Percentiles rank a stretch among this genome's conserved stretches.
Conservation (phyloP, 208 protist species). For the Trypanosoma platydactyli region DNA sequence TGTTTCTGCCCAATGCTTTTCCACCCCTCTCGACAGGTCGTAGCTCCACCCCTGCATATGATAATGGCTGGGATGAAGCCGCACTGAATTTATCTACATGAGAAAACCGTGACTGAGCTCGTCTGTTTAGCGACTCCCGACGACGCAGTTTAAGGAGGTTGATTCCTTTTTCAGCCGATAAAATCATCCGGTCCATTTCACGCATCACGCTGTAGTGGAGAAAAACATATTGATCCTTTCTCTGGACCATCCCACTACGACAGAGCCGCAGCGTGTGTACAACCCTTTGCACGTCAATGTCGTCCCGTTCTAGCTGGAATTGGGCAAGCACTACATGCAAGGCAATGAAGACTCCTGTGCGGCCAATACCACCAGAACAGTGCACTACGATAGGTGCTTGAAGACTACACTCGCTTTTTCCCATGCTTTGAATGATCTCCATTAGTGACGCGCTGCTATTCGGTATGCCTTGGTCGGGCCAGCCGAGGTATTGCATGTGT, state of each 20-base stretch:
- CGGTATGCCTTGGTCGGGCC: constrained; percentile 90
- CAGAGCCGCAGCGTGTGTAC: constrained; percentile 70
- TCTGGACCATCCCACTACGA: constrained; percentile 81
- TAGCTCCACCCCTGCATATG: background rate
- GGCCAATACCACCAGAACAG: constrained; percentile 87
- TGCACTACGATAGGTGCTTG: constrained; percentile 76
- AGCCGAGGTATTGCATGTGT: constrained; percentile 82
- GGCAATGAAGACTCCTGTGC: constrained; percentile 85
- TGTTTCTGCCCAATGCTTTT: background rate
- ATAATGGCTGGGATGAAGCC: too few relatives aligned
- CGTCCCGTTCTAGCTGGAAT: constrained; percentile 61
- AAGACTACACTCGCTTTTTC: constrained; percentile 45
- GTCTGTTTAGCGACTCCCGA: background rate
- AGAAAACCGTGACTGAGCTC: too few relatives aligned
- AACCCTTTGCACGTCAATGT: constrained; percentile 59
- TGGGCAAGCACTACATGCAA: constrained; percentile 73
- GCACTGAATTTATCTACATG: too few relatives aligned
- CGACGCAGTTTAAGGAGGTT: constrained; percentile 47
- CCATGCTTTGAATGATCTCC: constrained; percentile 75
- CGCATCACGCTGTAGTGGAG: constrained; percentile 69
- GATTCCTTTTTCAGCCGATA: constrained; percentile 57
- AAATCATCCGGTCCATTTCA: constrained; percentile 81
- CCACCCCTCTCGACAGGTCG: background rate
- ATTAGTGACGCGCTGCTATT: constrained; percentile 61
- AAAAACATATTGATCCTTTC: constrained; percentile 84